Evolutionary conservation across 257 asterid genomes (phyloP).

Genomic region (Solanum sitiens): DNA sequence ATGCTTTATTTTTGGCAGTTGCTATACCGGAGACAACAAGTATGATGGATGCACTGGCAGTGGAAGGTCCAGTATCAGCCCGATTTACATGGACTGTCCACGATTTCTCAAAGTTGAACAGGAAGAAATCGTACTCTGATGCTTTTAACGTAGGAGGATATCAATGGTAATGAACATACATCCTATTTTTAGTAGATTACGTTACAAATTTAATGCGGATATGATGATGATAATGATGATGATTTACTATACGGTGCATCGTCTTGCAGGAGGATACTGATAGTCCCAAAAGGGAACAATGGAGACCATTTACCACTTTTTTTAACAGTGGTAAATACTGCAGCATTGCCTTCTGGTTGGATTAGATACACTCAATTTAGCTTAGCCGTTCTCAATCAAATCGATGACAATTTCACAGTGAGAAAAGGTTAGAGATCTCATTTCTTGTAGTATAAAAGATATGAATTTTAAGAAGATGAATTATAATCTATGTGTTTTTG

Average conservation of each 20-base stretch:
- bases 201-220: background rate
- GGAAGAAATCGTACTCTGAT: conserved; percentile 42
- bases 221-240: background rate
- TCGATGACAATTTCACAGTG: conserved; percentile 46
- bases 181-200: background rate
- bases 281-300: conserved; percentile 38
- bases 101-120: conserved; percentile 44
- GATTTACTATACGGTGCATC: background rate
- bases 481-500: background rate
- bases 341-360: conserved; percentile 67
- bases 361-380: conserved; percentile 73
- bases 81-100: conserved; percentile 53
- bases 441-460: background rate
- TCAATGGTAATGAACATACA: conserved; percentile 33
- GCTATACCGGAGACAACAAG: conserved; percentile 16
- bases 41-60: conserved; percentile 34
- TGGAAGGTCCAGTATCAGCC: conserved; percentile 44
- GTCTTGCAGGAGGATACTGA: conserved; percentile 62
- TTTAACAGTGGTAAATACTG: conserved; percentile 63
- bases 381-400: conserved; percentile 53
- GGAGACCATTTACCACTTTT: conserved; percentile 67
- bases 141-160: conserved; percentile 44
- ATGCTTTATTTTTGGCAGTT: background rate
- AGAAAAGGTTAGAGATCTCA: conserved; percentile 39
- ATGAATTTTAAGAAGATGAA: background rate